Evolutionary conservation across 2,329 filamentous ascomycete genomes (phyloP).

Genomic region (Chlorencoelia australis): DNA sequence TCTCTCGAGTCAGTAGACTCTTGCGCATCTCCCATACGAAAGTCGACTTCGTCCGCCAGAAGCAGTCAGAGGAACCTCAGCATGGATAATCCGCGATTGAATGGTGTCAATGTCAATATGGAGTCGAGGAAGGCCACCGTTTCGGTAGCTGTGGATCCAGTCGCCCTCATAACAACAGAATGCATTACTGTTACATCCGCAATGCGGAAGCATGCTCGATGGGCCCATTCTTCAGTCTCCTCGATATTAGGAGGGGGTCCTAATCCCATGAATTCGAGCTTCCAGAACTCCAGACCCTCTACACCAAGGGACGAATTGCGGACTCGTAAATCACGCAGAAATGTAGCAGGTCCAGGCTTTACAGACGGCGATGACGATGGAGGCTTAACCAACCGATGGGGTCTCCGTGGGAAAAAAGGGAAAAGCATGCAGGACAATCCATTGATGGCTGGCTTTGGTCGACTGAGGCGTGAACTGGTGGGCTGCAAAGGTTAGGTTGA

Average conservation of each 20-base stretch:
- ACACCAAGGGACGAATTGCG: constrained; percentile 23
- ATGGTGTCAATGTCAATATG: constrained; percentile 16
- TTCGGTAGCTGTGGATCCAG: constrained; percentile 78
- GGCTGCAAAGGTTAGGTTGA: constrained; percentile 59
- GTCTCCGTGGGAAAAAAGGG: constrained; percentile 84
- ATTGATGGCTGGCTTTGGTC: constrained; percentile 87
- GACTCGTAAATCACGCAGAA: constrained; percentile 16
- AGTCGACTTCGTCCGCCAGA: constrained; percentile 8
- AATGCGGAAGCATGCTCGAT: constrained; percentile 95
- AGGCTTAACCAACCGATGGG: constrained; percentile 76
- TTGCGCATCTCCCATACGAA: constrained; percentile 9
- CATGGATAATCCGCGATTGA: constrained; percentile 7
- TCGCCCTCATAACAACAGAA: constrained; percentile 93
- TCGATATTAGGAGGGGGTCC: constrained; percentile 77
- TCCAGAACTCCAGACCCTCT: constrained; percentile 38
- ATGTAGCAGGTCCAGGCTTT: constrained; percentile 14
- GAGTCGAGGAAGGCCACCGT: constrained; percentile 32
- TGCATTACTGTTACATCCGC: constrained; percentile 97
- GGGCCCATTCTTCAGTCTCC: constrained; percentile 90
- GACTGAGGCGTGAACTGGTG: constrained; percentile 77
- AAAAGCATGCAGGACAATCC: constrained; percentile 98
- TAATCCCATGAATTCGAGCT: constrained; percentile 30
- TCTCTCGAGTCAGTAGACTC: constrained; percentile 12
- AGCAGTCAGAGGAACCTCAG: constrained; percentile 5
- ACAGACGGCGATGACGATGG: constrained; percentile 41